Base-by-base conservation (phyloP, 1,284 basidiomycete species). In the Veloboletus limbatus region DNA sequence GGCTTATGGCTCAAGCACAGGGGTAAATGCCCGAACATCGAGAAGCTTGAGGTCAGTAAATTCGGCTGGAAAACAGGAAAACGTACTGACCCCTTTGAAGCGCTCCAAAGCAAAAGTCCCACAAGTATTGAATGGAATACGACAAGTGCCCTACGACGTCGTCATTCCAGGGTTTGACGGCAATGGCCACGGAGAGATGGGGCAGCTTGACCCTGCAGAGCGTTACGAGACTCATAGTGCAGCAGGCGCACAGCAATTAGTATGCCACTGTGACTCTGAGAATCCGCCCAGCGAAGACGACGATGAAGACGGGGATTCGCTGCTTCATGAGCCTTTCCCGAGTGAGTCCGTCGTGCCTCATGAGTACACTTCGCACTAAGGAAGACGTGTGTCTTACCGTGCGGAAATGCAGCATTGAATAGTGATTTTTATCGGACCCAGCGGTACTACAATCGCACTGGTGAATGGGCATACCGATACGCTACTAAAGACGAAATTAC, bases 401-500 rank as follows among this genome's bases (percentile, higher is more conserved):
- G 17, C 21, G 27, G 17, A 37, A 26, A 36, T 7, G 5, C 36
- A 63, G 65, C 31, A 3, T 26, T 62, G 35, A 67, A 63, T n/a
- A 20, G 24, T 30, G 30, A 21, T 3, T 67, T 51, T 40, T 68
- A 67, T 26, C 17, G 16, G 36, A 28, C 27, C 13, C 27, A 57
- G 20, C 43, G 35, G 18, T n/a, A 33, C 2, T 10, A 34, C 21
- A 22, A 50, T 31, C 11, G 7, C 31, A 38, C 52, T 18, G 39
- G 39, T 8, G 48, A 47, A 20, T 64, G 66, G 66, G 38, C 21
- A 25, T 67, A 68, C 49, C 65, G 62, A 40, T 67, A 64, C 25
- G 54, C 62, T 20, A 67, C 62, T 22, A 40, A 54, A 21, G 49
- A 67, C 17, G 62, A 64, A 40, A 60, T 68, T 4, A 51, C 38